Percentiles rank a stretch among this genome's conserved stretches.
These are phyloP conservation scores for Xylariaceae sp. DNA, from an alignment of 2,329 filamentous ascomycete genomes.

Conservation along the genomic window DNA sequence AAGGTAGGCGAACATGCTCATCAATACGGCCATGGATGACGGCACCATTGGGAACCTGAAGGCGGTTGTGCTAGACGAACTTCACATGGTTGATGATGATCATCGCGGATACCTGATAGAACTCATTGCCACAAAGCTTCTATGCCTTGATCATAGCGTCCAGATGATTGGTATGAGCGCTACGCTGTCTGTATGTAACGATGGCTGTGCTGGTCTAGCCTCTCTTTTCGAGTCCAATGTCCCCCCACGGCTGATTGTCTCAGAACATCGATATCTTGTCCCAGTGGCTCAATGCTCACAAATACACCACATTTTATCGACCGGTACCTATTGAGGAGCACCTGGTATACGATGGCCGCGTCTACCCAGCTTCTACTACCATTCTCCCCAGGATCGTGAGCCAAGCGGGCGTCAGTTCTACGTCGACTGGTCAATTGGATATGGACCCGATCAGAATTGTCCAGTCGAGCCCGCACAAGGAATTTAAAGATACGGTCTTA, in stretches of 20 bases:
- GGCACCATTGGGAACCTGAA: constrained; percentile 56
- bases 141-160: constrained; percentile 58
- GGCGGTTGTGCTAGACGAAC: constrained; percentile 65
- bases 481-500: constrained; percentile 55
- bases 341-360: constrained; percentile 60
- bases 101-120: constrained; percentile 69
- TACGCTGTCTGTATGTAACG: constrained; percentile 55
- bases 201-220: background rate
- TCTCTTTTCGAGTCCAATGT: background rate
- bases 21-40: constrained; percentile 68
- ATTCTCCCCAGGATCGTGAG: constrained; percentile 50
- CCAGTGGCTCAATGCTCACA: constrained; percentile 62
- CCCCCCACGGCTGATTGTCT: background rate
- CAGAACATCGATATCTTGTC: constrained; percentile 65
- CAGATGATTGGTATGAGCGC: constrained; percentile 77
- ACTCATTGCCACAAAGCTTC: constrained; percentile 63
- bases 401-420: constrained; percentile 34
- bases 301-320: constrained; percentile 64
- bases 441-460: constrained; percentile 41
- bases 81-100: constrained; percentile 78
- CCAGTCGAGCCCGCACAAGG: constrained; percentile 43
- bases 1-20: constrained; percentile 60
- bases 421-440: constrained; percentile 27
- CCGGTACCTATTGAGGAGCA: constrained; percentile 72
- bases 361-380: constrained; percentile 55